A percentile compares a stretch with the other conserved stretches of the same genome.
Conservation (phyloP, 1,284 basidiomycete genomes). For the Cryptococcus sp. region DNA sequence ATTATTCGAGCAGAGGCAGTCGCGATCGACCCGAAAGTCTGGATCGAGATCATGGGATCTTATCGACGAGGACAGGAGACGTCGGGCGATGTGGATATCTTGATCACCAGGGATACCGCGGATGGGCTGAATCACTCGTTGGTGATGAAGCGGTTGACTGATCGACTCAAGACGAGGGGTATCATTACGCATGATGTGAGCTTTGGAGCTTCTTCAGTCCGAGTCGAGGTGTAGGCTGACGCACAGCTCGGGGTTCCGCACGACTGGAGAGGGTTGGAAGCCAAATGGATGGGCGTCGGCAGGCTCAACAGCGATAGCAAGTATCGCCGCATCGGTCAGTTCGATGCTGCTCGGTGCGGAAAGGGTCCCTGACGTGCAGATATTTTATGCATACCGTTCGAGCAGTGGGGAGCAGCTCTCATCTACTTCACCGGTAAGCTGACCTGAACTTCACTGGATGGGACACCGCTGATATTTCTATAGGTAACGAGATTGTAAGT, state of each 20-base stretch:
- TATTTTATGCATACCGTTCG: slow-evolving; percentile 70
- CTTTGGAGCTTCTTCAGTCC: background rate
- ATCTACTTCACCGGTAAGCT: slow-evolving; percentile 75
- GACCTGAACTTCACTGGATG: slow-evolving; percentile 35
- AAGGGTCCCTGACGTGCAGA: slow-evolving; percentile 45
- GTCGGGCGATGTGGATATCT: slow-evolving; percentile 84
- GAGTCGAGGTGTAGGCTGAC: background rate
- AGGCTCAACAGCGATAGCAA: slow-evolving; percentile 42
- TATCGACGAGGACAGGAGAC: slow-evolving; percentile 70
- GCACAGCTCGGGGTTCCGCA: slow-evolving; percentile 51
- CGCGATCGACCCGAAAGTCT: slow-evolving; percentile 63
- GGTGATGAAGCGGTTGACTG: slow-evolving; percentile 52
- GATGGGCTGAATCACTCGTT: slow-evolving; percentile 71
- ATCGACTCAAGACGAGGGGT: slow-evolving; percentile 53
- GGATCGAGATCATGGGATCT: slow-evolving; percentile 82
- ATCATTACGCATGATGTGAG: slow-evolving; percentile 70
- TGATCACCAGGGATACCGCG: slow-evolving; percentile 66
- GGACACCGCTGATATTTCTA: background rate
- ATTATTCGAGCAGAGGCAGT: slow-evolving; percentile 64
- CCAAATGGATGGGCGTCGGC: slow-evolving; percentile 75
- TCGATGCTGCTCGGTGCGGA: background rate
- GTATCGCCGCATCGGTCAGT: slow-evolving; percentile 68
- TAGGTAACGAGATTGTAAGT: slow-evolving; percentile 12
- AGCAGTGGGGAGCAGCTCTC: slow-evolving; percentile 70
- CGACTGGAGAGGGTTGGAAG: slow-evolving; percentile 61